Percentiles rank a stretch among this genome's conserved stretches.
Conservation (phyloP, 2,329 filamentous ascomycete genomes). For the Epichloe hybrida region DNA sequence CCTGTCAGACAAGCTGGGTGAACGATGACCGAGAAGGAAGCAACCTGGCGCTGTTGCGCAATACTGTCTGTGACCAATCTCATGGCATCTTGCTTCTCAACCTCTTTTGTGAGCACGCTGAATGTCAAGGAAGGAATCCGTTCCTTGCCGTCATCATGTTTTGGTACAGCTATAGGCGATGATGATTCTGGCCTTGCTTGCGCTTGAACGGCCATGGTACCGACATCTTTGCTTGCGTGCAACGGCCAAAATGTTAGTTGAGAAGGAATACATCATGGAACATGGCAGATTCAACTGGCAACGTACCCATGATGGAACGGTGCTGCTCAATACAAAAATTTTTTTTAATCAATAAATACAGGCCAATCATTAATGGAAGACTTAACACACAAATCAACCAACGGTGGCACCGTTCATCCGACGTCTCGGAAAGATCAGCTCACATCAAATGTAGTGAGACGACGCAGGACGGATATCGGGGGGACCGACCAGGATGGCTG, state of each 20-base stretch:
- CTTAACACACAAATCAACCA: too few relatives aligned
- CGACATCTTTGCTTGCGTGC: background rate
- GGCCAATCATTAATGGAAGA: too few relatives aligned
- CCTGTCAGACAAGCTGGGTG: slow-evolving; percentile 40
- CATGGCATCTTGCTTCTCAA: slow-evolving; percentile 53
- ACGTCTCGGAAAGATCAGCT: too few relatives aligned
- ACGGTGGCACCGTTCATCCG: too few relatives aligned
- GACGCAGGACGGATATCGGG: background rate
- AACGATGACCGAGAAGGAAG: slow-evolving; percentile 48
- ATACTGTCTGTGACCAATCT: slow-evolving; percentile 67
- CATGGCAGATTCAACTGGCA: too few relatives aligned
- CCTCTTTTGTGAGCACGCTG: slow-evolving; percentile 33
- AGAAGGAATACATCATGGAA: background rate
- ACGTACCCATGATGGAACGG: too few relatives aligned
- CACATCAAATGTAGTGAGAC: too few relatives aligned
- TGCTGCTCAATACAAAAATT: too few relatives aligned
- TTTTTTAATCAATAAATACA: too few relatives aligned
- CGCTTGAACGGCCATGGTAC: slow-evolving; percentile 8
- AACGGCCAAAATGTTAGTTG: background rate
- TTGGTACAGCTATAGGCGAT: background rate
- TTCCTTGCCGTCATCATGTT: slow-evolving; percentile 2
- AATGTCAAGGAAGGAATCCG: slow-evolving; percentile 49
- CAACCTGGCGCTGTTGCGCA: slow-evolving; percentile 64
- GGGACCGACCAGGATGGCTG: background rate
- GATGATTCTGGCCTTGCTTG: slow-evolving; percentile 3